These are phyloP conservation scores for Nannizzia gypsea DNA, from an alignment of 2,329 filamentous ascomycete species.

Conservation along the genomic window DNA sequence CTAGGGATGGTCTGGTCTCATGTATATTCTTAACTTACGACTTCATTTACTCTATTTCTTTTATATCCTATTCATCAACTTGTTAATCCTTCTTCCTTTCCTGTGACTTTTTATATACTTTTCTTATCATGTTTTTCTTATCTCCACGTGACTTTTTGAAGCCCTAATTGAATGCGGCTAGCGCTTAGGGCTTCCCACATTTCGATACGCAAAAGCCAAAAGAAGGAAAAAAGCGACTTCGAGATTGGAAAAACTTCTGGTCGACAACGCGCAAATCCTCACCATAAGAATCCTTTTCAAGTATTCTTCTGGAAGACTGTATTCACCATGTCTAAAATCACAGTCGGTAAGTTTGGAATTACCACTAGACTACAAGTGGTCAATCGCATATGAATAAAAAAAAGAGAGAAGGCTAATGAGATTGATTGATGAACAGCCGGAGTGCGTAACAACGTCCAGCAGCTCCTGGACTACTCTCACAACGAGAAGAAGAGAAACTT, in stretches of 20 bases:
- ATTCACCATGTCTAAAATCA: slow-evolving; percentile 47
- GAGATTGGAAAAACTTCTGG: slow-evolving; percentile 5
- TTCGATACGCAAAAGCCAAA: not conserved
- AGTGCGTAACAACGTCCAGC: slow-evolving; percentile 88
- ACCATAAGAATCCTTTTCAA: slow-evolving; percentile 54
- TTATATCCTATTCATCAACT: too few species aligned
- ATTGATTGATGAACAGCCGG: slow-evolving; percentile 46
- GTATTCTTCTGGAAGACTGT: slow-evolving; percentile 76
- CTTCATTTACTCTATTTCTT: not conserved
- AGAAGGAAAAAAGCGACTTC: not conserved
- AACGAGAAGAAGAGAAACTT: slow-evolving; percentile 98
- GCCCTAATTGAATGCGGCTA: slow-evolving; percentile 12
- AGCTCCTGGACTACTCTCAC: slow-evolving; percentile 88
- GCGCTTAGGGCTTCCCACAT: slow-evolving; percentile 9
- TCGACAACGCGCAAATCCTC: slow-evolving; percentile 42
- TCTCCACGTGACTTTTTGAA: not conserved
- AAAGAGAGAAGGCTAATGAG: not conserved
- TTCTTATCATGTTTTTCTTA: not conserved
- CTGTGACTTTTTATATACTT: not conserved
- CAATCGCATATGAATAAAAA: not conserved
- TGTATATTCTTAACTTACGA: not conserved
- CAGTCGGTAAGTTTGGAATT: slow-evolving; percentile 39
- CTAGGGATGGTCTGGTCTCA: not conserved
- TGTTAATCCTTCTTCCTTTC: not conserved
- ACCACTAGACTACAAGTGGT: not conserved